Base-by-base conservation (phyloP, 1,139 yeast species). In the Lodderomyces metapsilosis region DNA sequence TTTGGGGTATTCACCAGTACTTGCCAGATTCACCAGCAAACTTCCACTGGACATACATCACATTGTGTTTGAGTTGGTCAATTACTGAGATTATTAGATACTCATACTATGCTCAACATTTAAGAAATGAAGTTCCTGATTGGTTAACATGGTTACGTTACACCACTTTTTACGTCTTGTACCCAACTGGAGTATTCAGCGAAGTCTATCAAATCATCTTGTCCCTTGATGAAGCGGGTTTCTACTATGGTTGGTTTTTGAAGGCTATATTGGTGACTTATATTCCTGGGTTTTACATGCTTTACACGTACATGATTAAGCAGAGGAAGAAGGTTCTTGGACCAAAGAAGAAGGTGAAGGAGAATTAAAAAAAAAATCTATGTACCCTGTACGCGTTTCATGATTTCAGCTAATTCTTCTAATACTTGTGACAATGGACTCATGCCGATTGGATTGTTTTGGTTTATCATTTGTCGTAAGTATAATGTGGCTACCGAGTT, bases 111-210 rank as follows among this genome's bases (percentile, higher is more conserved):
- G 95, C 95, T 40, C 66, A 78, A 47, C 84, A 83, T 56, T 70
- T 88, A 47, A 64, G 64, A 46, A 72, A 70, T 20, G 80, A 78
- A 1, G 86, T 89, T 13, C 88, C 94, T 8, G 59, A 62, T 38
- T 59, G 75, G 59, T 71, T 92, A 50, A 77, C 82, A 21, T 79
- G 84, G 76, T 67, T 88, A 52, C 78, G 99, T 58, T 92, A 91
- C 70, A 84, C 87, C 48, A 71, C 91, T 22, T 92, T 92, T 63
- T 78, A 78, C 53, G 78, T 88, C 2, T 72, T 92, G 53, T 92
- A 92, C 57, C 98, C 98, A 18, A 64, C 87, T 27, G 98, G 98
- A 5, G 97, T 92, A 13, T 79, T 86, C 4, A 82, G 94, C 46
- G 99, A 92, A 60, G 73, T 88, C 50, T 57, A 72, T 40, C 79